Conservation (phyloP, 2,329 filamentous ascomycete species). For the Didymellaceae sp. region DNA sequence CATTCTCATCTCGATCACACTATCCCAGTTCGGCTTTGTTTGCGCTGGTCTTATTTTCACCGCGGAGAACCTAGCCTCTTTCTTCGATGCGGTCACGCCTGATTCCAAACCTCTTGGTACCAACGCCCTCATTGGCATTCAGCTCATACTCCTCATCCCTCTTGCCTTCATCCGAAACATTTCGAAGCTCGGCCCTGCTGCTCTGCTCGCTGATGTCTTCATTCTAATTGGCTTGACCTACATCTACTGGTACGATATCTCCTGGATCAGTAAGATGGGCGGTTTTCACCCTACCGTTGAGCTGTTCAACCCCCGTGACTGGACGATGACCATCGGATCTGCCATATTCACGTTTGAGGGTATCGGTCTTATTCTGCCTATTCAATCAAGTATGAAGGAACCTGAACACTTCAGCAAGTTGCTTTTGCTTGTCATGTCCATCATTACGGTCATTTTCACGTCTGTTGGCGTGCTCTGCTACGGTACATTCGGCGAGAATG, state of each 20-base stretch:
- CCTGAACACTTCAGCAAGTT: conserved; percentile 71
- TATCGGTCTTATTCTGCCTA: conserved; percentile 77
- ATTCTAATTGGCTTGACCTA: conserved; percentile 74
- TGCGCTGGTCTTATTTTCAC: conserved; percentile 80
- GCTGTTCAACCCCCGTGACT: conserved; percentile 72
- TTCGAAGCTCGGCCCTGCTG: conserved; percentile 72
- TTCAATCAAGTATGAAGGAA: conserved; percentile 76
- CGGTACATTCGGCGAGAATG: conserved; percentile 72
- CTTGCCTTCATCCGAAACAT: conserved; percentile 76
- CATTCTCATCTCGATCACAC: conserved; percentile 72
- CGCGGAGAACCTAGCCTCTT: conserved; percentile 74
- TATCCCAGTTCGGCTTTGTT: conserved; percentile 80
- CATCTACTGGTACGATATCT: conserved; percentile 75
- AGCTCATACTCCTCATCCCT: conserved; percentile 69
- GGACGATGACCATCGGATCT: conserved; percentile 74
- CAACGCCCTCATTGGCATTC: conserved; percentile 68
- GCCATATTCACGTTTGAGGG: conserved; percentile 82
- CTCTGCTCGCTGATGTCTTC: conserved; percentile 73
- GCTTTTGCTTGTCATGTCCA: conserved; percentile 71
- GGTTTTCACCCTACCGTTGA: conserved; percentile 68
- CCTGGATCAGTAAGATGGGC: conserved; percentile 57
- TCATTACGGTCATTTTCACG: conserved; percentile 76
- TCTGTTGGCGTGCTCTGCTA: conserved; percentile 77
- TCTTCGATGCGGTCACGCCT: conserved; percentile 67
- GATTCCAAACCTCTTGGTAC: conserved; percentile 60